Evolutionary conservation across 208 protist genomes (phyloP), one percentile per base, ranked within the genome.

Genomic region (Crithidia fasciculata): DNA sequence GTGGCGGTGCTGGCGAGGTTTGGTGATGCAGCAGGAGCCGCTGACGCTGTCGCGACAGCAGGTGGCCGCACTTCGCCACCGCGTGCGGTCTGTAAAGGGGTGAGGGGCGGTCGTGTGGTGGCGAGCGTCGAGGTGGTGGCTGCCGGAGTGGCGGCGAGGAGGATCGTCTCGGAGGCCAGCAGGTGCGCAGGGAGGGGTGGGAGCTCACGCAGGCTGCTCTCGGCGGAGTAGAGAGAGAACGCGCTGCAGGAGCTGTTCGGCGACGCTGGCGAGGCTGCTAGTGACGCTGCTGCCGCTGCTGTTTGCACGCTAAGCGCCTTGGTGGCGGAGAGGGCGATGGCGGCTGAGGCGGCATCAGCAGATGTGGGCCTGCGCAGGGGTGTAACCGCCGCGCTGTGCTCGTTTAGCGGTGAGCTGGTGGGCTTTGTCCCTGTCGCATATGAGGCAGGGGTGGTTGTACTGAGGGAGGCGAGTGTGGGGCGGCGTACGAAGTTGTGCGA

Each of bases 221-320:
- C 68, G 2, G 67, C 60, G 2, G 74, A 80, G 60, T 74, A 70
- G n/a, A 80, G 68, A 3, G 74, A 70, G 13, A 72, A 82, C 16
- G 70, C 60, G 37, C 72, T 74, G 64, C 69, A 64, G n/a, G 60
- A 70, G 59, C 66, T 76, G 39, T 59, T 58, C n/a, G 39, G 50
- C 8, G 56, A 71, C 12, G 45, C 6, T 3, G 54, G 45, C 16
- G 59, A 65, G 47, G 5, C 5, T 0, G 71, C 37, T 52, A 37
- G 2, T 5, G 13, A 57, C 3, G 40, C 37, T 41, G 18, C 15
- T 4, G 41, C 4, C 5, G 43, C 54, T 18, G 65, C 53, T 18
- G 44, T 39, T 16, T 41, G 13, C 49, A 52, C 28, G 6, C 8
- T 41, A 4, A 13, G 39, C 6, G 49, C 16, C 15, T 28, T 19